phyloP scores from a whole-genome alignment of 2,329 filamentous ascomycete genomes.

The Paraphoma sp. region DNA sequence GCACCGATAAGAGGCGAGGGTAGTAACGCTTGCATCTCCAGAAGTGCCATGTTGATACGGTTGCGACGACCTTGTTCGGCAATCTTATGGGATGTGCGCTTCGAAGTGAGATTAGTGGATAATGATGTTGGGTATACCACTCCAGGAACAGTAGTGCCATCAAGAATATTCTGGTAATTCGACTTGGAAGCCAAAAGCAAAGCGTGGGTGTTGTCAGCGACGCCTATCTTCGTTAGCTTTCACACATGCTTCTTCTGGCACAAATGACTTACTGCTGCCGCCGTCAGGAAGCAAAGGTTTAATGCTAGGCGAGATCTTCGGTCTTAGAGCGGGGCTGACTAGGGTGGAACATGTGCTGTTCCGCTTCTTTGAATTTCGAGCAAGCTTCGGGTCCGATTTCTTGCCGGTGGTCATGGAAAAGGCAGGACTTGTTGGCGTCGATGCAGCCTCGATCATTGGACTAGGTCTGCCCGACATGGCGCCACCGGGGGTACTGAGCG shows the following conservation, averaged over 20 bases:
- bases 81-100: constrained; percentile 96
- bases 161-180: constrained; percentile 96
- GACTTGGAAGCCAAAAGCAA: constrained; percentile 90
- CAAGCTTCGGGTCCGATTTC: constrained; percentile 38
- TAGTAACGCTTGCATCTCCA: constrained; percentile 88
- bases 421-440: constrained; percentile 56
- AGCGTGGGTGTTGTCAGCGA: constrained; percentile 67
- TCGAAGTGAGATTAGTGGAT: constrained; percentile 92
- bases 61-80: constrained; percentile 96
- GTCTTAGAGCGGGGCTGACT: constrained; percentile 84
- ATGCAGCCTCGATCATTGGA: constrained; percentile 59
- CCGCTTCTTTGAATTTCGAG: constrained; percentile 47
- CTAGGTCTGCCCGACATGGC: constrained; percentile 51
- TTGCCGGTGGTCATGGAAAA: constrained; percentile 34
- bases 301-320: constrained; percentile 92
- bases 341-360: constrained; percentile 69
- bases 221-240: constrained; percentile 39
- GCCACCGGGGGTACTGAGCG: constrained; percentile 58
- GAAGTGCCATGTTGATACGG: constrained; percentile 90
- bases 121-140: constrained; percentile 90
- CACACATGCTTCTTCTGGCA: neutral
- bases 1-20: constrained; percentile 59
- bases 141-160: constrained; percentile 88
- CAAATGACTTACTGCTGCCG: constrained; percentile 53
- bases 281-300: constrained; percentile 83